Conservation (phyloP, 202 grass and related monocot species). For the Elaeis oleifera region DNA sequence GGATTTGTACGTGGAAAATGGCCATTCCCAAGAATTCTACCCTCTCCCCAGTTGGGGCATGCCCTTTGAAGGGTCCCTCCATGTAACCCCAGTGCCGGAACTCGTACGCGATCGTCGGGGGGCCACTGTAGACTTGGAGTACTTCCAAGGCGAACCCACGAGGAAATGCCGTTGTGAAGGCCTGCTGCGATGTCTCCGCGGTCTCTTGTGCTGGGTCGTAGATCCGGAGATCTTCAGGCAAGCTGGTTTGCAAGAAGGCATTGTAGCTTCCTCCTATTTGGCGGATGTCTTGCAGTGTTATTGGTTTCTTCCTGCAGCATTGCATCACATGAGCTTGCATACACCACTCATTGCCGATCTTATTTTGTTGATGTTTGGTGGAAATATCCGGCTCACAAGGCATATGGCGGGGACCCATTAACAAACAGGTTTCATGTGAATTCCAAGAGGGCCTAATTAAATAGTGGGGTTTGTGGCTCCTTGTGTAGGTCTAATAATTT, state of each 20-base stretch:
- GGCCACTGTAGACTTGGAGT: constrained; percentile 56
- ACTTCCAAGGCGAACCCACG: constrained; percentile 70
- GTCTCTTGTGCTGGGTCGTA: constrained; percentile 61
- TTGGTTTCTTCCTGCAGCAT: constrained; percentile 7
- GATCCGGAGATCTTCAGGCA: constrained; percentile 63
- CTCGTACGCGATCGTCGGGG: constrained; percentile 57
- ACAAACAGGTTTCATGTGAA: no score
- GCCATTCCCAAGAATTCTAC: constrained; percentile 46
- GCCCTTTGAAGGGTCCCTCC: constrained; percentile 56
- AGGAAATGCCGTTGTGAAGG: constrained; percentile 44
- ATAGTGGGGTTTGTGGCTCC: no score
- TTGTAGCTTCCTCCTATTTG: constrained; percentile 61
- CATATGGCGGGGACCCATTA: no score
- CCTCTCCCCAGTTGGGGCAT: constrained; percentile 50
- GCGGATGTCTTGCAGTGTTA: constrained; percentile 25
- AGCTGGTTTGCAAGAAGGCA: constrained; percentile 46
- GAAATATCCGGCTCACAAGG: no score
- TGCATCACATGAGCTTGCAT: no score
- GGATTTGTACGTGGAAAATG: constrained; percentile 46
- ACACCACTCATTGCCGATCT: no score
- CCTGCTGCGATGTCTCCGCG: constrained; percentile 21
- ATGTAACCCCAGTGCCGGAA: constrained; percentile 83
- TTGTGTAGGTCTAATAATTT: no score
- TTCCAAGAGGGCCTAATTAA: no score
- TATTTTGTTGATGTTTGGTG: no score